Conservation (phyloP, 805 yeast species). For the Wickerhamomyces tratensis region DNA sequence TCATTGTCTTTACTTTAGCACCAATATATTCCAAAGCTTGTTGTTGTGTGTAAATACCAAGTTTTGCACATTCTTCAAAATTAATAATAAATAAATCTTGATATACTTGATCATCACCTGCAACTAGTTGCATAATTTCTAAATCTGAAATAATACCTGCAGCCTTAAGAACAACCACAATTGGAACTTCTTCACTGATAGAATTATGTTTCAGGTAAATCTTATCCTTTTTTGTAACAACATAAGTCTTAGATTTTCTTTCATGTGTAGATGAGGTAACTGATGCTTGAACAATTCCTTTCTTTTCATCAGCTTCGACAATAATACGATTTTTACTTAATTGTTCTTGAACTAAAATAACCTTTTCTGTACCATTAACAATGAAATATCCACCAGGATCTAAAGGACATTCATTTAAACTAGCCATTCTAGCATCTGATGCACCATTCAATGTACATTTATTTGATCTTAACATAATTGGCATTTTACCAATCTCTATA, state of each 20-base stretch:
- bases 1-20: slow-evolving; percentile 79
- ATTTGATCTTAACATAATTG: slow-evolving; percentile 92
- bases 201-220: slow-evolving; percentile 93
- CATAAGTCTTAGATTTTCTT: slow-evolving; percentile 94
- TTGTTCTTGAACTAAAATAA: slow-evolving; percentile 94
- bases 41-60: slow-evolving; percentile 82
- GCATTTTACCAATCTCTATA: slow-evolving; percentile 96
- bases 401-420: slow-evolving; percentile 84
- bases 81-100: slow-evolving; percentile 91
- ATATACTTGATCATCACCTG: slow-evolving; percentile 80
- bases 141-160: slow-evolving; percentile 89
- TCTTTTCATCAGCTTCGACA: slow-evolving; percentile 95
- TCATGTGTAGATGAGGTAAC: slow-evolving; percentile 98
- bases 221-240: slow-evolving; percentile 81
- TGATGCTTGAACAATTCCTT: slow-evolving; percentile 90
- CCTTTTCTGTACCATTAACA: slow-evolving; percentile 96
- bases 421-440: slow-evolving; percentile 78
- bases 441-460: slow-evolving; percentile 82
- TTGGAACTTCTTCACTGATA: slow-evolving; percentile 90
- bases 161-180: slow-evolving; percentile 86
- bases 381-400: slow-evolving; percentile 98
- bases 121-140: slow-evolving; percentile 88
- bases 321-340: slow-evolving; percentile 93
- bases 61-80: slow-evolving; percentile 84
- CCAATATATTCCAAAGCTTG: slow-evolving; percentile 93